Base-by-base conservation (phyloP, 768 basidiomycete genomes). In the Amanita phalloides region DNA sequence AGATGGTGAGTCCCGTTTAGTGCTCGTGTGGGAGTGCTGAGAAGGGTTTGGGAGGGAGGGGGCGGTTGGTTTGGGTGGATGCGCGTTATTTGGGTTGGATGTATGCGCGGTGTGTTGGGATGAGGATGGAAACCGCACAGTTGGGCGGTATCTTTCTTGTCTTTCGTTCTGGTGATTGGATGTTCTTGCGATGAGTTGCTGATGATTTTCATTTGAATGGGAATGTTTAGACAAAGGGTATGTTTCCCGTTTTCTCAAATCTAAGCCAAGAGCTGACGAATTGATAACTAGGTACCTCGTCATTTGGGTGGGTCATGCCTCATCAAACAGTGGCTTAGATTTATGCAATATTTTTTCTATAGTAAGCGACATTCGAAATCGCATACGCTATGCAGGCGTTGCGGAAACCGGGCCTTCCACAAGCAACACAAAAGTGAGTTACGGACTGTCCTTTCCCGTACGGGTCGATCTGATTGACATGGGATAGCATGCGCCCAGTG, bases 301-400 rank as follows among this genome's bases (percentile, higher is more conserved):
- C 92, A 67, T 94, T 94, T 68, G 89, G 87, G 88, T 91, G 65
- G 67, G 88, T 84, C 8, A 9, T 21, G 17, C 44, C 28, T 5
- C 28, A n/a, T 32, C 7, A 6, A 14, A 9, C 11, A 17, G 3
- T n/a, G 23, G 6, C n/a, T 6, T 26, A 7, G 25, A 49, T 23
- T 49, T 6, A 38, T n/a, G 3, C 1, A 20, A 7, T 1, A 4
- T 1, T 0, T 33, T 33, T 14, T 28, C 10, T 57, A 57, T 68
- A 91, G 92, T 89, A 94, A 94, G 78, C 79, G 91, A 68, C 93
- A 94, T 82, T 88, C 90, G 60, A 96, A 95, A 77, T 83, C 90
- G 58, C 92, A 95, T 79, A 93, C 91, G 53, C 84, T 97, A 62
- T 99, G 96, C 82, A 80, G 93, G 67, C 89, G 96, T 62, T 99